These are phyloP conservation scores for Ananas comosus DNA, from an alignment of 176 grass and related monocot species.

Conservation along the genomic window DNA sequence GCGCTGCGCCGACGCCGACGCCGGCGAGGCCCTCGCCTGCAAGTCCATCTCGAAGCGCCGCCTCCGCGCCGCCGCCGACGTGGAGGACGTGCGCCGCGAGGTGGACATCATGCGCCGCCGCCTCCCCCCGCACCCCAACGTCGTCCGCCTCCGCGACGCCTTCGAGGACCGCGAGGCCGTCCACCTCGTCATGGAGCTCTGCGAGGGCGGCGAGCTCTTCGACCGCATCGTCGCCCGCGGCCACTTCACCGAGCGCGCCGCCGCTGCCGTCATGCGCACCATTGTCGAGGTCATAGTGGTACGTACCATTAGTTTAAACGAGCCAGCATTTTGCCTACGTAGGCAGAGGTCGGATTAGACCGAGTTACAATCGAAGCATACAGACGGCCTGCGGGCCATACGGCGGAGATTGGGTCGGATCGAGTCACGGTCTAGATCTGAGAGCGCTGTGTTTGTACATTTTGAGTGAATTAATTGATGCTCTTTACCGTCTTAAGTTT, in stretches of 20 bases:
- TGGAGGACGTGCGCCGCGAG: conserved; percentile 55
- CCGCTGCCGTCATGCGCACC: conserved; percentile 43
- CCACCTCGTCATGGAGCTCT: conserved; percentile 71
- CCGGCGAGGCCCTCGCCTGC: conserved; percentile 34
- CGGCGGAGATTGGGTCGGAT: too few relatives aligned
- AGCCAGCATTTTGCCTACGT: too few relatives aligned
- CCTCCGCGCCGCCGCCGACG: conserved; percentile 38
- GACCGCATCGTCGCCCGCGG: conserved; percentile 53
- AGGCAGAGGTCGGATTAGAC: too few relatives aligned
- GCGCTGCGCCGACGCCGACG: conserved; percentile 25
- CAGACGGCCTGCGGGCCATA: too few relatives aligned
- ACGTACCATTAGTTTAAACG: background rate
- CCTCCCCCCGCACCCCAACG: conserved; percentile 39
- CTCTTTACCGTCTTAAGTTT: too few relatives aligned
- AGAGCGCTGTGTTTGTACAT: too few relatives aligned
- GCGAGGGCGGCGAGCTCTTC: conserved; percentile 83
- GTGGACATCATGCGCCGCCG: conserved; percentile 44
- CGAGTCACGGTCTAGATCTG: too few relatives aligned
- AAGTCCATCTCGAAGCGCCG: conserved; percentile 53
- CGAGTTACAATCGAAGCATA: too few relatives aligned
- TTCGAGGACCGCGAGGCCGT: conserved; percentile 64
- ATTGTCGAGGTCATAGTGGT: conserved; percentile 60
- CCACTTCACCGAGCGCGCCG: conserved; percentile 53
- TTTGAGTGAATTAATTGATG: too few relatives aligned
- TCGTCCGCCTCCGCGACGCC: conserved; percentile 50